Evolutionary conservation across 805 yeast genomes (phyloP).

Genomic region (Teunomyces kruisii): DNA sequence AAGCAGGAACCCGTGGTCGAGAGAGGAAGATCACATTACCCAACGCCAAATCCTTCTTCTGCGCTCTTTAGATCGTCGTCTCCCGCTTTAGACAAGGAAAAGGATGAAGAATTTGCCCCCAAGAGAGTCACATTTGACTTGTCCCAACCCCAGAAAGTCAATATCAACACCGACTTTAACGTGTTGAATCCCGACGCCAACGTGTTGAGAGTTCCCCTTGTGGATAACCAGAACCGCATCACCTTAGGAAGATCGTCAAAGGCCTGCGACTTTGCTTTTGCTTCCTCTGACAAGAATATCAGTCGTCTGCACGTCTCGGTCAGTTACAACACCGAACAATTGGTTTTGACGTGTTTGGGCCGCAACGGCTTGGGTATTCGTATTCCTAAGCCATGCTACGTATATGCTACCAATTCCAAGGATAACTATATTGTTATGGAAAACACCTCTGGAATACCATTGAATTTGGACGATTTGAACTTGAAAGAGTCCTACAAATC

Average conservation of each 20-base stretch:
- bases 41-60: constrained; percentile 73
- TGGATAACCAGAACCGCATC: constrained; percentile 35
- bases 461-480: constrained; percentile 14
- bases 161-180: constrained; percentile 34
- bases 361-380: constrained; percentile 74
- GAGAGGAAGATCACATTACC: constrained; percentile 41
- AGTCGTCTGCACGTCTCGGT: constrained; percentile 67
- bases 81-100: constrained; percentile 20
- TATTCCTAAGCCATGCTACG: constrained; percentile 52
- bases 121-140: constrained; percentile 12
- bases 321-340: constrained; percentile 41
- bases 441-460: constrained; percentile 20
- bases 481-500: constrained; percentile 27
- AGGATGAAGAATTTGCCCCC: constrained; percentile 5
- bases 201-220: constrained; percentile 40
- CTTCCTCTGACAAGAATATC: constrained; percentile 52
- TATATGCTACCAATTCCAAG: constrained; percentile 21
- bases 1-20: constrained; percentile 2
- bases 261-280: constrained; percentile 51
- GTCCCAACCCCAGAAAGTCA: constrained; percentile 9
- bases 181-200: constrained; percentile 32
- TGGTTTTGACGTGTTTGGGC: constrained; percentile 71
- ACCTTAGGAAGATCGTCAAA: constrained; percentile 70
- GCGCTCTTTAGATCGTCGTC: constrained; percentile 42
- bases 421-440: constrained; percentile 21